Base-by-base conservation (phyloP, 306 rosid genomes). In the Cyamopsis tetragonoloba region DNA sequence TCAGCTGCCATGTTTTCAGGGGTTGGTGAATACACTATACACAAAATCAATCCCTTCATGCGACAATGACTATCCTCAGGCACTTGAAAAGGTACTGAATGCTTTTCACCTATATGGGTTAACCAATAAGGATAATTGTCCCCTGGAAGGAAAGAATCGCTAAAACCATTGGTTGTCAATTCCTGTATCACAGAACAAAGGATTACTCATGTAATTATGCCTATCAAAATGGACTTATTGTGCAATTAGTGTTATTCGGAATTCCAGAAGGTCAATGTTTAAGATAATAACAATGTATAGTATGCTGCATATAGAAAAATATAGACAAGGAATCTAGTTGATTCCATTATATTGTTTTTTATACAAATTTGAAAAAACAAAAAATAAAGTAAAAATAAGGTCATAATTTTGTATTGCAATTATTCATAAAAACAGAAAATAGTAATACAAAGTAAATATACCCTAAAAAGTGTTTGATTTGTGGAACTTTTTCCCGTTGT, bases 61-160 rank as follows among this genome's bases (percentile, higher is more conserved):
- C 14, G 2, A 22, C 22, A 1, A 28, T 24, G 48, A n/a, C 60
- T 18, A 2, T 27, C 70, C 20, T 27, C 48, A 30, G 75, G 75
- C 30, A 67, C 69, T 53, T 28, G 38, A 4, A 75, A 68, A 19
- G 3, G 12, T 14, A 59, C 58, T 0, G 70, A 59, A 24, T 24
- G 26, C 38, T 57, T 70, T 60, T 48, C 23, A 13, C 48, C 24
- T 17, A 6, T 67, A 15, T 57, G 37, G 18, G 43, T 3, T 34
- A 56, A 35, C 79, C 79, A 74, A 24, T 12, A 23, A 31, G 78
- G 78, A 10, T 31, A 53, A 30, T 73, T 73, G 15, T 66, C 55
- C 24, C 69, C 55, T 3, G 55, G 80, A 14, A 67, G 57, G 35
- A 4, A 10, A 58, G 38, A 7, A 27, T 19, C 34, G 46, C 22